phyloP scores from a whole-genome alignment of 148 eudicot species.

The Rhododendron ovatum region DNA sequence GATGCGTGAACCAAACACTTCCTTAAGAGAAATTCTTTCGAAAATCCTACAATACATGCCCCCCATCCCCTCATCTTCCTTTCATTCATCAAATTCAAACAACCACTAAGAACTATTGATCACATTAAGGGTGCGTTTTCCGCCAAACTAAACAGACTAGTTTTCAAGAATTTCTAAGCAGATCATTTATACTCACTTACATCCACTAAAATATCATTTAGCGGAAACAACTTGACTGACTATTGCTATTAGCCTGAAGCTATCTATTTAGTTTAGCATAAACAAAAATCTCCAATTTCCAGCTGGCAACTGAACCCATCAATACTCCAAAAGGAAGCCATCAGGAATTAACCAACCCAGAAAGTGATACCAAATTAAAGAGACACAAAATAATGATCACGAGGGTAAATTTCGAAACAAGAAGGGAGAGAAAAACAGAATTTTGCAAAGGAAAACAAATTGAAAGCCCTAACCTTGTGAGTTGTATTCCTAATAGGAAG shows the following conservation, averaged over 20 bases:
- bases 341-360: neutral
- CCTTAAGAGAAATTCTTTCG: neutral
- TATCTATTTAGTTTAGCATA: no score
- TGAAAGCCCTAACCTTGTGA: constrained; percentile 2
- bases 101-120: neutral
- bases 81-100: neutral
- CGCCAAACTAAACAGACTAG: no score
- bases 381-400: neutral
- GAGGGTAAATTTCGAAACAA: neutral
- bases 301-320: neutral
- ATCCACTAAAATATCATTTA: no score
- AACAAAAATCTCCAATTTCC: neutral
- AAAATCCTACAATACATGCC: neutral
- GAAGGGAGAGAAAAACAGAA: neutral
- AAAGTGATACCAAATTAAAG: neutral
- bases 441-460: neutral
- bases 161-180: no score
- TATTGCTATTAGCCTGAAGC: no score
- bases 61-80: neutral
- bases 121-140: neutral
- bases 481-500: neutral
- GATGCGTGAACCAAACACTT: neutral
- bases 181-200: no score
- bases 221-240: no score
- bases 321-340: neutral